These are phyloP conservation scores for Solanum dulcamara DNA, from an alignment of 257 asterid species.

Conservation along the genomic window DNA sequence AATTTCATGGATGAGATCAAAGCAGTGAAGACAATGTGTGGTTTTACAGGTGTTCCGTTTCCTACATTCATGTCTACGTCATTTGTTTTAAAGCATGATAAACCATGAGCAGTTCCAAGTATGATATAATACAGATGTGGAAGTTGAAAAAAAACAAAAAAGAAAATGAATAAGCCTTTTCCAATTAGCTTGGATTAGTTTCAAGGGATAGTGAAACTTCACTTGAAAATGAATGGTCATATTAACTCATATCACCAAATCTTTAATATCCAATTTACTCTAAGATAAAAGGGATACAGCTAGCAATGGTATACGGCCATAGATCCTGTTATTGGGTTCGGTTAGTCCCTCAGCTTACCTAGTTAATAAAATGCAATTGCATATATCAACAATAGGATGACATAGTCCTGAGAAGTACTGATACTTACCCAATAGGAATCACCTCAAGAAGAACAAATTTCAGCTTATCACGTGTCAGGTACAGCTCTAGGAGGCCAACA, in stretches of 20 bases:
- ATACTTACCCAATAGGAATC: slow-evolving; percentile 69
- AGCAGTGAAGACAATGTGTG: neutral
- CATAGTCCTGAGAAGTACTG: neutral
- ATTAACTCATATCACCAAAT: neutral
- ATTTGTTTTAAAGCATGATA: neutral
- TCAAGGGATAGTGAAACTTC: neutral
- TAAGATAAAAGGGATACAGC: neutral
- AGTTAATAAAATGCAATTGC: neutral
- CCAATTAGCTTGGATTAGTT: neutral
- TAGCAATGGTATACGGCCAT: neutral
- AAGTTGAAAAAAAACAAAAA: neutral
- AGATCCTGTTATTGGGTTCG: neutral
- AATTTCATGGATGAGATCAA: neutral
- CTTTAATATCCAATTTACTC: neutral
- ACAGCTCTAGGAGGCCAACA: slow-evolving; percentile 63
- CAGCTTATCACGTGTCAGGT: slow-evolving; percentile 34
- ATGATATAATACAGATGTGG: neutral
- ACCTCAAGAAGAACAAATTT: slow-evolving; percentile 62
- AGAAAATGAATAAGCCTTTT: neutral
- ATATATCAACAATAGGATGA: neutral
- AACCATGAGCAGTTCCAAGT: neutral
- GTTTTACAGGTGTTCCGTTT: neutral
- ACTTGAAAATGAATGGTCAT: neutral
- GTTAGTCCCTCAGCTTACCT: neutral
- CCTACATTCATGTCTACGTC: neutral